These are phyloP conservation scores for Chlamydomonas urium DNA, from an alignment of 139 green algal species.

Conservation along the genomic window DNA sequence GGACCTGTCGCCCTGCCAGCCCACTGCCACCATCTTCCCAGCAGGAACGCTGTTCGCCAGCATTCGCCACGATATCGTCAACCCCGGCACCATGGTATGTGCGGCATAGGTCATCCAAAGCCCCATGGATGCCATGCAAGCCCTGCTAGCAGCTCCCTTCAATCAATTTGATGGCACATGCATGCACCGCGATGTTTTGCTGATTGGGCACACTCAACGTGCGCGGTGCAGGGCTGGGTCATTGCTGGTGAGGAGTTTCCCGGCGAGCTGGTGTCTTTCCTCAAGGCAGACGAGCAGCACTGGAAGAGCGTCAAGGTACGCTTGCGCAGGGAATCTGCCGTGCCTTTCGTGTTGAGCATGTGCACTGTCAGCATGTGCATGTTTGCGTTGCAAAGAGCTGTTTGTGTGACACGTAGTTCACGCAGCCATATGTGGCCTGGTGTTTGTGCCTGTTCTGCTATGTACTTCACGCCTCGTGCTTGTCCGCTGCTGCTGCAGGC, in stretches of 20 bases:
- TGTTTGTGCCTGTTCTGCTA: too few relatives aligned
- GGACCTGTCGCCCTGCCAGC: constrained; percentile 59
- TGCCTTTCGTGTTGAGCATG: too few relatives aligned
- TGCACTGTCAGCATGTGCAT: too few relatives aligned
- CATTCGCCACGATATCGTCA: background rate
- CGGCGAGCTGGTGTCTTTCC: constrained; percentile 51
- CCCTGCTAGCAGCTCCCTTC: background rate
- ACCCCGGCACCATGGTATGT: background rate
- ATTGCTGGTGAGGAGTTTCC: constrained; percentile 53
- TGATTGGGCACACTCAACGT: background rate
- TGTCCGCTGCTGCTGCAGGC: too few relatives aligned
- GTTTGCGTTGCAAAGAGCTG: too few relatives aligned
- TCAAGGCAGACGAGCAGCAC: constrained; percentile 25
- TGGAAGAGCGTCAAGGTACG: constrained; percentile 41
- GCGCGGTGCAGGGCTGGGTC: constrained; percentile 58
- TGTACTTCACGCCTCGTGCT: too few relatives aligned
- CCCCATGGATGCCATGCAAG: background rate
- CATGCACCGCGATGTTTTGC: background rate
- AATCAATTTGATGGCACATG: constrained; percentile 2
- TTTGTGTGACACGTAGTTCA: too few relatives aligned
- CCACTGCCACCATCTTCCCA: constrained; percentile 63
- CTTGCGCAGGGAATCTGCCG: too few relatives aligned
- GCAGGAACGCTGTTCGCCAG: constrained; percentile 21
- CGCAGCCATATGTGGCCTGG: too few relatives aligned
- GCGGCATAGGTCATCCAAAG: background rate